Conservation (phyloP, 1,284 basidiomycete genomes). For the Puccinia polysora region DNA sequence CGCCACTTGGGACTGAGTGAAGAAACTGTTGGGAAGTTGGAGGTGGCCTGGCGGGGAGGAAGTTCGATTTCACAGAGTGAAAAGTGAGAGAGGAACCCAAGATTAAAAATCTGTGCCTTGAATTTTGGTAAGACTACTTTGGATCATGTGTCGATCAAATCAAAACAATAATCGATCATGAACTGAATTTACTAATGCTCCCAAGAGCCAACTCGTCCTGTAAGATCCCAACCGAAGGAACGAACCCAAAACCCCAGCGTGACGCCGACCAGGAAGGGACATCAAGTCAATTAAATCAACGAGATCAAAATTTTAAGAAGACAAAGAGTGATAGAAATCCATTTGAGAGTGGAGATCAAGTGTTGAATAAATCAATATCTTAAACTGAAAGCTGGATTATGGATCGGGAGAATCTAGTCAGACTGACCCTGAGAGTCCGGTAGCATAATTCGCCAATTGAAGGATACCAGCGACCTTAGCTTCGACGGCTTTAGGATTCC, state of each 20-base stretch:
- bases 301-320: no score
- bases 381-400: not conserved
- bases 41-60: constrained; percentile 6
- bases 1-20: constrained; percentile 15
- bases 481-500: constrained; percentile 10
- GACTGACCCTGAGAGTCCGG: constrained; percentile 32
- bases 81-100: not conserved
- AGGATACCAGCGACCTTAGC: constrained; percentile 25
- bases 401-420: not conserved
- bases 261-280: no score
- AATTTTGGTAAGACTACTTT: not conserved
- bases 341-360: not conserved
- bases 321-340: not conserved
- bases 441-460: constrained; percentile 17
- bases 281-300: no score
- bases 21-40: constrained; percentile 24
- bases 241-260: no score
- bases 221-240: no score
- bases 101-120: not conserved
- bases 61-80: not conserved
- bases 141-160: not conserved
- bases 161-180: not conserved
- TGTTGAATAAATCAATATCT: not conserved
- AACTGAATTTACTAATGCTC: constrained; percentile 25
- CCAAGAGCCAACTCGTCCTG: constrained; percentile 36